Conservation (phyloP, 306 rosid species). For the Senna tora region DNA sequence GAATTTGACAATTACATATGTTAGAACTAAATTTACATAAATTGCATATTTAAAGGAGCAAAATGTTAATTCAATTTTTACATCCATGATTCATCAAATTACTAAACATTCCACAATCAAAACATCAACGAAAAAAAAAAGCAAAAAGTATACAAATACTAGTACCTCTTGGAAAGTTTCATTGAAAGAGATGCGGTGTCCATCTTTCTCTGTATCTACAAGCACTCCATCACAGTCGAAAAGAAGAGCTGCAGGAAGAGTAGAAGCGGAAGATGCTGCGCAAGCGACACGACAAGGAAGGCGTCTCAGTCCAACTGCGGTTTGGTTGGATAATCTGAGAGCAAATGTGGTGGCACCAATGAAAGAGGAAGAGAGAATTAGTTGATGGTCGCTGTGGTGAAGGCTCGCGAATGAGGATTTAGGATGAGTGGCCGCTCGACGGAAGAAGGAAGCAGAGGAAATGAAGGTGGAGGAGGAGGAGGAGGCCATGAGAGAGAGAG, state of each 20-base stretch:
- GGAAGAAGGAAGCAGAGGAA: conserved; percentile 61
- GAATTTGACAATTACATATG: too few species aligned
- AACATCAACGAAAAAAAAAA: too few species aligned
- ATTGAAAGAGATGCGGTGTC: conserved; percentile 91
- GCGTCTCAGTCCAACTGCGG: conserved; percentile 4
- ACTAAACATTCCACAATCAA: too few species aligned
- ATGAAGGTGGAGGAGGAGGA: conserved; percentile 52
- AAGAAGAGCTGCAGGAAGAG: conserved; percentile 86
- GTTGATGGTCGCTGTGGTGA: conserved; percentile 47
- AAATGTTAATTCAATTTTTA: too few species aligned
- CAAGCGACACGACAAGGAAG: conserved; percentile 51
- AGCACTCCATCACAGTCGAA: conserved; percentile 98
- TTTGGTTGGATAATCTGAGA: conserved; percentile 35
- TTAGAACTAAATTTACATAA: too few species aligned
- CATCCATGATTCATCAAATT: too few species aligned
- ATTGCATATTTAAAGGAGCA: too few species aligned
- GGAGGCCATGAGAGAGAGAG: conserved; percentile 59
- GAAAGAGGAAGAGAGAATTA: conserved; percentile 46
- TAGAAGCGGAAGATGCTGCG: conserved; percentile 53
- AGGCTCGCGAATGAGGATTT: conserved; percentile 41
- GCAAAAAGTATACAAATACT: background rate
- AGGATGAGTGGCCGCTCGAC: conserved; percentile 35
- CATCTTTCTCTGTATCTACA: conserved; percentile 96
- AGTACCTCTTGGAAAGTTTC: conserved; percentile 85
- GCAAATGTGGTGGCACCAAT: conserved; percentile 39